Evolutionary conservation across 2,329 filamentous ascomycete genomes (phyloP).

Genomic region (Catunica adiposa): DNA sequence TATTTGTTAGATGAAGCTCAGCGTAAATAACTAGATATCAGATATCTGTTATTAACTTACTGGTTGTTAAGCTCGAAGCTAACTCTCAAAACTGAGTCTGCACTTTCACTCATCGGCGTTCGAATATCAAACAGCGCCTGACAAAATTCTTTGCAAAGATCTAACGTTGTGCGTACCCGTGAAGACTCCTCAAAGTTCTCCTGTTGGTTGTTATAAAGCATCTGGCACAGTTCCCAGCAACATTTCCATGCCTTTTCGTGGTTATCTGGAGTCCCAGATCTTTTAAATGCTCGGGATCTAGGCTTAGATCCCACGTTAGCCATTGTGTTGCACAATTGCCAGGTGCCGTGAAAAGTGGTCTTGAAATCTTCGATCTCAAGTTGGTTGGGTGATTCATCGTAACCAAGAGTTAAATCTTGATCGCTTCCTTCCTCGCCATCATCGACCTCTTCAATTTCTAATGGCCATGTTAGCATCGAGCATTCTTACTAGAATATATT

Average conservation of each 20-base stretch:
- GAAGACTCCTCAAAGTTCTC: conserved; percentile 44
- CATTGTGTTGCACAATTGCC: conserved; percentile 84
- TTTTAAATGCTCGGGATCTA: conserved; percentile 61
- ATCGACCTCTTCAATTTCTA: conserved; percentile 33
- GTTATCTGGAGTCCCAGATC: conserved; percentile 54
- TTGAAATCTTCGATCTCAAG: conserved; percentile 51
- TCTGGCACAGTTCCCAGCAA: conserved; percentile 85
- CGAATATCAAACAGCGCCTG: conserved; percentile 80
- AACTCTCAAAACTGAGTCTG: conserved; percentile 76
- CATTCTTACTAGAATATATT: no score
- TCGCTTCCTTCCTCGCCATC: conserved; percentile 37
- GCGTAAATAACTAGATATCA: background rate
- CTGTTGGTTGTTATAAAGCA: conserved; percentile 66
- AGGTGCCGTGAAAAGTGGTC: conserved; percentile 70
- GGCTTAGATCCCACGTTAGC: conserved; percentile 73
- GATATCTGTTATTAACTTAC: conserved; percentile 28
- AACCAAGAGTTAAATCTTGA: conserved; percentile 15
- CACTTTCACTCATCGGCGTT: conserved; percentile 56
- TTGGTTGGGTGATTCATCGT: conserved; percentile 28
- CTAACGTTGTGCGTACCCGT: conserved; percentile 54
- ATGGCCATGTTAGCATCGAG: conserved; percentile 18
- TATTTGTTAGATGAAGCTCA: background rate
- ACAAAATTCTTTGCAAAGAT: conserved; percentile 82
- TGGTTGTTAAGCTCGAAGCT: conserved; percentile 95
- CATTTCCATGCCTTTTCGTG: conserved; percentile 85